Percentiles rank a stretch among this genome's conserved stretches.
phyloP scores from a whole-genome alignment of 2,329 filamentous ascomycete genomes.

The Meredithiella fracta region DNA sequence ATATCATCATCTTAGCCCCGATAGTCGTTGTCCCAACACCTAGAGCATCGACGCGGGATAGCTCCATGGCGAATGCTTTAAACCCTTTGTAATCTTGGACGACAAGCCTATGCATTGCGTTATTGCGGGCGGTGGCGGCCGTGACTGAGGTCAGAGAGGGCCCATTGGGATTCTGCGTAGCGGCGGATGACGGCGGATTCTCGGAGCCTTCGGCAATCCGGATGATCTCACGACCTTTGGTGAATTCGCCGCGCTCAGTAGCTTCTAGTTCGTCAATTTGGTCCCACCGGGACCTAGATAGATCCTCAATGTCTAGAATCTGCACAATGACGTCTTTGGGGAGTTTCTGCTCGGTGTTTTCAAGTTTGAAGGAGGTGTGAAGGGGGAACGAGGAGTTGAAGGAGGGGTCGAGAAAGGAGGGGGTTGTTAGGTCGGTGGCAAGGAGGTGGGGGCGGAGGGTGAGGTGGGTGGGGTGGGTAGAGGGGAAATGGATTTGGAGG shows the following conservation, averaged over 20 bases:
- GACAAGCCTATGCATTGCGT: slow-evolving; percentile 60
- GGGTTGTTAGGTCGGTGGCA: slow-evolving; percentile 54
- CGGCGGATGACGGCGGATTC: slow-evolving; percentile 15
- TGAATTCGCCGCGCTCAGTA: slow-evolving; percentile 55
- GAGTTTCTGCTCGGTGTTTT: slow-evolving; percentile 39
- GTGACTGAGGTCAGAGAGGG: slow-evolving; percentile 15
- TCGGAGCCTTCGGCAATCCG: slow-evolving; percentile 39
- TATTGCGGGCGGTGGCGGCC: slow-evolving; percentile 16
- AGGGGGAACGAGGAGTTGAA: slow-evolving; percentile 31
- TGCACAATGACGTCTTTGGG: slow-evolving; percentile 55
- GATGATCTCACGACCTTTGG: slow-evolving; percentile 64
- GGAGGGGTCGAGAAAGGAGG: slow-evolving; percentile 32
- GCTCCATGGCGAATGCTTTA: slow-evolving; percentile 56
- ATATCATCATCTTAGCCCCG: slow-evolving; percentile 67
- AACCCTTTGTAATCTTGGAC: slow-evolving; percentile 64
- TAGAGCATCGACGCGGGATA: slow-evolving; percentile 48
- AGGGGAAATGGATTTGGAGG: slow-evolving; percentile 44
- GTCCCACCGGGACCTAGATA: slow-evolving; percentile 65
- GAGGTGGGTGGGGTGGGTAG: slow-evolving; percentile 50
- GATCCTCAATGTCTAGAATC: slow-evolving; percentile 71
- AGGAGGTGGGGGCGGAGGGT: slow-evolving; percentile 71
- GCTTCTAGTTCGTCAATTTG: slow-evolving; percentile 72
- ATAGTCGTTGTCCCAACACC: slow-evolving; percentile 50
- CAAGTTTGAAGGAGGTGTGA: slow-evolving; percentile 33
- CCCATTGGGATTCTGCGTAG: not conserved